These are phyloP conservation scores for Boechera retrofracta DNA, from an alignment of 345 rosid species.

Conservation along the genomic window DNA sequence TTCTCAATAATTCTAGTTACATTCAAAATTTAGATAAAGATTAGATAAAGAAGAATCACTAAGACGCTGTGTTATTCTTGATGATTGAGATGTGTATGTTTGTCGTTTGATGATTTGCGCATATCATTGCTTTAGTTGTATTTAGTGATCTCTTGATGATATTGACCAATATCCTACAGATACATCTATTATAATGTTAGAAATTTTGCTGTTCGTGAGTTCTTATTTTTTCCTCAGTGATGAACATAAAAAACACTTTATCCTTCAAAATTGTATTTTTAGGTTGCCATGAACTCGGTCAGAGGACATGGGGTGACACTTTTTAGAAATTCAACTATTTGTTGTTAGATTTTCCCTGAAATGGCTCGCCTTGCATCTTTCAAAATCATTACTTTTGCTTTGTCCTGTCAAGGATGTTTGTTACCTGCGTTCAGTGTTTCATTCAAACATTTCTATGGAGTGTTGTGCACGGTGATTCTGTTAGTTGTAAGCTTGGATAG, in stretches of 20 bases:
- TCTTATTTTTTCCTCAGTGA: neutral
- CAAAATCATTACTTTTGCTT: conserved; percentile 1
- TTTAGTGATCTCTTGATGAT: neutral
- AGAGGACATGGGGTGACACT: neutral
- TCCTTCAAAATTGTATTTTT: too few species aligned
- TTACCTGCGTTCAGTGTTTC: neutral
- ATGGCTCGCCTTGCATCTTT: conserved; percentile 10
- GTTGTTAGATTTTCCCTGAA: neutral
- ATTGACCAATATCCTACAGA: neutral
- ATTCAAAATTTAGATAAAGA: too few species aligned
- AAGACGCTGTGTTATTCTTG: neutral
- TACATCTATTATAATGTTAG: too few species aligned
- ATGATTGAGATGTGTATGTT: conserved; percentile 22
- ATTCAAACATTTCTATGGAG: conserved; percentile 3
- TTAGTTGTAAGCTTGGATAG: too few species aligned
- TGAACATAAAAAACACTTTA: neutral
- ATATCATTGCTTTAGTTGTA: neutral
- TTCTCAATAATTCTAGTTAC: too few species aligned
- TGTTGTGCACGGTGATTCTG: neutral
- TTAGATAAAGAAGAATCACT: neutral
- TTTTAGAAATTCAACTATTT: neutral
- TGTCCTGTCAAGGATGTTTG: conserved; percentile 3
- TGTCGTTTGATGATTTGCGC: neutral
- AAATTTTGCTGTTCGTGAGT: neutral
- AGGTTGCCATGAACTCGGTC: too few species aligned